These are phyloP conservation scores for Phytophthora brassicae DNA, from an alignment of 352 stramenopile species.

Conservation along the genomic window DNA sequence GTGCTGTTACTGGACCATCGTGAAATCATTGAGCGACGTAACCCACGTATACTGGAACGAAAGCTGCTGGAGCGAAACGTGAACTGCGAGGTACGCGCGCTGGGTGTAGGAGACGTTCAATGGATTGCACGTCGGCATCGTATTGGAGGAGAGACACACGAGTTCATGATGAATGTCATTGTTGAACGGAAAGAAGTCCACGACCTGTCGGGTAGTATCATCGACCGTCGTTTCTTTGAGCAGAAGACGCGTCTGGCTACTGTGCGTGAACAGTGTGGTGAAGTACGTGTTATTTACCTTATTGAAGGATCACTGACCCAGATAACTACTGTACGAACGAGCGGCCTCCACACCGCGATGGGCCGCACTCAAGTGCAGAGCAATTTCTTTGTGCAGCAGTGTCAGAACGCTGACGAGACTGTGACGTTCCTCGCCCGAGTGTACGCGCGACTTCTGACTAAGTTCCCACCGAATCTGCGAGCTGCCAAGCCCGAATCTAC, in stretches of 20 bases:
- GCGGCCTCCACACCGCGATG: slow-evolving; percentile 68
- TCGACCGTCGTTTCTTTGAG: slow-evolving; percentile 79
- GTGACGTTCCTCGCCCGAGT: slow-evolving; percentile 71
- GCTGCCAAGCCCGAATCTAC: slow-evolving; percentile 5
- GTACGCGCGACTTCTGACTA: slow-evolving; percentile 59
- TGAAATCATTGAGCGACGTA: slow-evolving; percentile 72
- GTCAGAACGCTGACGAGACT: slow-evolving; percentile 75
- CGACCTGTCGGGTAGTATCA: slow-evolving; percentile 82
- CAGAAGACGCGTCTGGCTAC: slow-evolving; percentile 71
- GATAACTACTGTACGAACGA: slow-evolving; percentile 64
- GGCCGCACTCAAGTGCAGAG: slow-evolving; percentile 81
- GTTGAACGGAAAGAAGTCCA: slow-evolving; percentile 83
- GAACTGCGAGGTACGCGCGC: slow-evolving; percentile 75
- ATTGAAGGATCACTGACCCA: slow-evolving; percentile 78
- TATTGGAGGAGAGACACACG: slow-evolving; percentile 29
- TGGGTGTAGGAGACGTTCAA: slow-evolving; percentile 80
- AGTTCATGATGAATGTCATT: slow-evolving; percentile 85
- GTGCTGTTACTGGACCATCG: slow-evolving; percentile 84
- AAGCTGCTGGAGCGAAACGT: slow-evolving; percentile 79
- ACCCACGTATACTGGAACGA: slow-evolving; percentile 72
- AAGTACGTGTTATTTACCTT: slow-evolving; percentile 84
- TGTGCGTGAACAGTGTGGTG: slow-evolving; percentile 45
- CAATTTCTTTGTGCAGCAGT: slow-evolving; percentile 84
- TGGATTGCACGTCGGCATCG: slow-evolving; percentile 70
- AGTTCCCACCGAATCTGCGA: slow-evolving; percentile 39